Base-by-base conservation (phyloP, 495 filamentous ascomycete genomes). In the Annulohypoxylon bovei region DNA sequence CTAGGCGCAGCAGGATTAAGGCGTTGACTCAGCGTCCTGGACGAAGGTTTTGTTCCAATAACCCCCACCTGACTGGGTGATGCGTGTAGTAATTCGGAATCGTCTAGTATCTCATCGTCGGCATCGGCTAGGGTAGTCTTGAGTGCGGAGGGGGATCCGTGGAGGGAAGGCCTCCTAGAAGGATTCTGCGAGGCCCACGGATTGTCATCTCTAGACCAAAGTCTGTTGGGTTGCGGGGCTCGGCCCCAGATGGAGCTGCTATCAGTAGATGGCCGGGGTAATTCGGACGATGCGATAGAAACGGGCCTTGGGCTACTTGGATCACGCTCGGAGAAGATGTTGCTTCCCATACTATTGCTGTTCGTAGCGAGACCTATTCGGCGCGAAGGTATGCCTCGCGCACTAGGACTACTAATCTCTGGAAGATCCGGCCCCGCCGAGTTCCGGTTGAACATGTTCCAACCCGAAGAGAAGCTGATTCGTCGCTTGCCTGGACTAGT, bases 211-310 rank as follows among this genome's bases (percentile, higher is more conserved):
- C 79, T 73, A 9, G 77, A 76, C 83, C 83, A 85, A 27, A 85
- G 68, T 23, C 82, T 75, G 35, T 76, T 82, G 8, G 72, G 73
- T 23, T 80, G 73, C 23, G 47, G 73, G 0, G 68, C 76, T 2
- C 78, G 78, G n/a, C 76, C 77, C 83, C 83, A 85, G 46, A 85
- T 84, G 30, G 80, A 82, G 12, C 76, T 87, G 27, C 89, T 92
- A 47, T 95, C 93, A 7, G 90, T 93, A 2, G 93, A 95, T 0
- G 93, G 93, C 62, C 92, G 86, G 1, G 92, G 91, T 47, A 95
- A 83, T 55, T 95, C 93, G 54, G 89, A 89, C 0, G 92, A 94
- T 6, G 92, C 90, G 27, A 91, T 92, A 12, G 93, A 95, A 1
- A 90, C 86, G 23, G 93, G 92, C 25, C 93, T 83, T 2, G 92